Percentiles rank a stretch among this genome's conserved stretches.
phyloP scores from a whole-genome alignment of 495 filamentous ascomycete genomes.

The Pyronema omphalodes region DNA sequence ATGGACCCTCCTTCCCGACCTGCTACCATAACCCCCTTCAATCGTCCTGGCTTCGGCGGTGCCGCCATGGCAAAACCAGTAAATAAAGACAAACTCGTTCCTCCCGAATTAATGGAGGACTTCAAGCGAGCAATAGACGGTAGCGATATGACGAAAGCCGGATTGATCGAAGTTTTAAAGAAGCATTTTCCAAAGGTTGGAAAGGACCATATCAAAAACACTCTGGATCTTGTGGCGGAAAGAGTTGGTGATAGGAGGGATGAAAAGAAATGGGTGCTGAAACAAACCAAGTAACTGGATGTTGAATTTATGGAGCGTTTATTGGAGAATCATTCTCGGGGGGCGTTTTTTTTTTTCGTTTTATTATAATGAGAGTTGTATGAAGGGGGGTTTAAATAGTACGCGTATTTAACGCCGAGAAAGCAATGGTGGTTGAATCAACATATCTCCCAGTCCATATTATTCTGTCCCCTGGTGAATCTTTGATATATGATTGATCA shows the following conservation, averaged over 20 bases:
- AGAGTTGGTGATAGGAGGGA: constrained; percentile 38
- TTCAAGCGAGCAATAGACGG: constrained; percentile 55
- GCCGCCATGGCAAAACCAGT: constrained; percentile 1
- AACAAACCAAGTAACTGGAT: neutral
- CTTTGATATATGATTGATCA: too few species aligned
- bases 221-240: constrained; percentile 49
- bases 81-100: constrained; percentile 33
- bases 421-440: too few species aligned
- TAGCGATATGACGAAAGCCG: constrained; percentile 55
- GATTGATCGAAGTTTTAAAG: constrained; percentile 57
- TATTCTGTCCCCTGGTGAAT: too few species aligned
- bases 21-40: constrained; percentile 16
- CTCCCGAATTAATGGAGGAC: constrained; percentile 43
- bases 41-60: constrained; percentile 3
- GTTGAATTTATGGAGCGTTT: too few species aligned
- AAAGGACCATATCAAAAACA: constrained; percentile 53
- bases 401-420: too few species aligned
- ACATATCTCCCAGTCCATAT: too few species aligned
- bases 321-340: too few species aligned
- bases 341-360: too few species aligned
- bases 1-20: constrained; percentile 28
- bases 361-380: too few species aligned
- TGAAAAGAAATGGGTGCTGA: constrained; percentile 22
- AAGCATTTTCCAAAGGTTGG: constrained; percentile 55
- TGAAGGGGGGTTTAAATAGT: too few species aligned